Evolutionary conservation across 1,139 yeast genomes (phyloP).

Genomic region (Candida sanyaensis): DNA sequence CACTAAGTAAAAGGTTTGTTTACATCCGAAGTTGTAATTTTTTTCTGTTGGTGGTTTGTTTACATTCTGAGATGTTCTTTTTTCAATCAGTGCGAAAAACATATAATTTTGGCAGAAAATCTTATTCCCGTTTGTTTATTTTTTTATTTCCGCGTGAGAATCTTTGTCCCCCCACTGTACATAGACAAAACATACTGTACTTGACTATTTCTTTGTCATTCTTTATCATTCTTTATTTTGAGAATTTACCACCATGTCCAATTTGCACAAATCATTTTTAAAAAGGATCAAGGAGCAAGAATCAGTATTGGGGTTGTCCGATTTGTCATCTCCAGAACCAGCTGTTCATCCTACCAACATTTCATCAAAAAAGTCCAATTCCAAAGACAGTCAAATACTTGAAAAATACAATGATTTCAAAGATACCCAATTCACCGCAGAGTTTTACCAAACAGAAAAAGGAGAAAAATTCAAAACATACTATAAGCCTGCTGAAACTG

Average conservation of each 20-base stretch:
- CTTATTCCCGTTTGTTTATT: no score
- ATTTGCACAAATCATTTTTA: slow-evolving; percentile 42
- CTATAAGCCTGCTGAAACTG: slow-evolving; percentile 53
- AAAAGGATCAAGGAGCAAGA: slow-evolving; percentile 43
- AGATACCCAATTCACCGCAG: slow-evolving; percentile 20
- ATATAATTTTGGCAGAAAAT: no score
- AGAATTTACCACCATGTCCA: slow-evolving; percentile 33
- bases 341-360: slow-evolving; percentile 2
- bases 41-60: no score
- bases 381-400: slow-evolving; percentile 8
- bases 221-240: not conserved
- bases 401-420: slow-evolving; percentile 14
- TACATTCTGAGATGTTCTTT: no score
- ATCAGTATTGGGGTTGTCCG: slow-evolving; percentile 33
- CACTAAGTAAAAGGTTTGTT: no score
- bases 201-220: not conserved
- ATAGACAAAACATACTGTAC: not conserved
- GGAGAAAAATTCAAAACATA: slow-evolving; percentile 52
- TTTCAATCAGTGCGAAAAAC: no score
- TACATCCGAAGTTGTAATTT: no score
- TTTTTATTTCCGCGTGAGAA: no score
- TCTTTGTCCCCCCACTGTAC: no score
- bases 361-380: not conserved
- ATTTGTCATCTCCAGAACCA: slow-evolving; percentile 13
- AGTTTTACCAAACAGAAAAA: slow-evolving; percentile 6